Conservation (phyloP, 139 green algal species). For the Mesotaenium endlicherianum region DNA sequence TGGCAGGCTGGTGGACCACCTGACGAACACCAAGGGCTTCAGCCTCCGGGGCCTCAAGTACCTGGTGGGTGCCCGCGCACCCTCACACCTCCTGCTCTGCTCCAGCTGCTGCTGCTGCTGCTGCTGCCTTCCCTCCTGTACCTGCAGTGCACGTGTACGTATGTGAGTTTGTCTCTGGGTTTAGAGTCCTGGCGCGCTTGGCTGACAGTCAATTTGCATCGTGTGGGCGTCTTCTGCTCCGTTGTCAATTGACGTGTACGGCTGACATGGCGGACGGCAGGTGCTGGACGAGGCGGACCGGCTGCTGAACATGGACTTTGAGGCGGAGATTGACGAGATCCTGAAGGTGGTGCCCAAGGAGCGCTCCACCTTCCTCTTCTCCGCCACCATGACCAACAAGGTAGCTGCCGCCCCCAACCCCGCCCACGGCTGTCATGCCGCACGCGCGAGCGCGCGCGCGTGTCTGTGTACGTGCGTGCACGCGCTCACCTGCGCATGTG, state of each 20-base stretch:
- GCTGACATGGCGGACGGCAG: too few species aligned
- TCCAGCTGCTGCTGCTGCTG: not conserved
- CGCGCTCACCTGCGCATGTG: too few species aligned
- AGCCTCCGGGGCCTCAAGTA: slow-evolving; percentile 73
- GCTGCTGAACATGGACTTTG: slow-evolving; percentile 99
- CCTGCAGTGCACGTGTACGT: not conserved
- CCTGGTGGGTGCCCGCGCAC: slow-evolving; percentile 24
- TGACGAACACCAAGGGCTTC: slow-evolving; percentile 99
- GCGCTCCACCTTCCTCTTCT: slow-evolving; percentile 91
- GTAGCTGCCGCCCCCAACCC: too few species aligned
- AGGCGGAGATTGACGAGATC: slow-evolving; percentile 98
- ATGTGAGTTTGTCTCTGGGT: too few species aligned
- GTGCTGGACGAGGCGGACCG: slow-evolving; percentile 96
- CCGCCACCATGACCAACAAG: slow-evolving; percentile 98
- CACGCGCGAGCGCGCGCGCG: too few species aligned
- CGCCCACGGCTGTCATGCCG: too few species aligned
- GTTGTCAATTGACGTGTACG: too few species aligned
- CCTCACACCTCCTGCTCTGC: not conserved
- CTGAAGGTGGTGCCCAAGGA: slow-evolving; percentile 70
- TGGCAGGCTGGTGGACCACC: slow-evolving; percentile 94
- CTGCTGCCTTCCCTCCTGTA: not conserved
- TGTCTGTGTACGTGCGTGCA: too few species aligned
- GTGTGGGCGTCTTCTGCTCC: too few species aligned
- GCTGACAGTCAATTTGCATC: too few species aligned
- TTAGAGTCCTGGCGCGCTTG: too few species aligned